Evolutionary conservation across 2,329 filamentous ascomycete species (phyloP), one percentile per base, ranked within the genome.

Genomic region (Ambrosiella xylebori): DNA sequence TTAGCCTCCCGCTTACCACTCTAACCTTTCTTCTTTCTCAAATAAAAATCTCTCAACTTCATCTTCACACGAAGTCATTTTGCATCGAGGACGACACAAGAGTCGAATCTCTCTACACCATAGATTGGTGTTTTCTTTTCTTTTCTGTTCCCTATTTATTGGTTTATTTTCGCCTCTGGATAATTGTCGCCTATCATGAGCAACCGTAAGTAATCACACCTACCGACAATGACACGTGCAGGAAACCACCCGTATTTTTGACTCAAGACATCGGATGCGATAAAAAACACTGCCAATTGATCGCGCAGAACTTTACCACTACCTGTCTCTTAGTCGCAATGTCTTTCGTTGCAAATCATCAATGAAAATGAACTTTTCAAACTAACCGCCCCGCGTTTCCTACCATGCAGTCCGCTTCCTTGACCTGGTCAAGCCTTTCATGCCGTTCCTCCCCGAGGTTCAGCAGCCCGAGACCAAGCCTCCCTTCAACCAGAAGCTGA

Each of bases 381-480:
- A 49, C 58, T 54, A 57, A 59, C 53, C 35, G n/a, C 37, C 13
- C 38, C n/a, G 35, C 7, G 12, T 57, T 61, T 51, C n/a, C 27
- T 27, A 51, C 5, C 57, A 44, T 59, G 58, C 68, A 97, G 91
- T 98, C 76, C 90, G 93, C 73, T 98, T 98, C 72, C 91, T 98
- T 78, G 93, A 98, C 76, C 82, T 97, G 73, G 93, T 98, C 78
- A 98, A 98, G 77, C 93, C 93, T 70, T 98, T 98, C 73, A 88
- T 94, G 80, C 91, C 93, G 78, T 89, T 97, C 82, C 87, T 98
- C 73, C 93, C 93, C 70, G 93, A 98, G 85, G 93, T 98, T 75
- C 86, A 91, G 77, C 86, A 94, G 70, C 93, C 93, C 66, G 93
- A 98, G 77, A 95, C 90, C 72, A 97, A 96, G 79, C 85, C 95